Evolutionary conservation across 768 basidiomycete genomes (phyloP), one percentile per base, ranked within the genome.

Genomic region (Russula griseocarnosa): DNA sequence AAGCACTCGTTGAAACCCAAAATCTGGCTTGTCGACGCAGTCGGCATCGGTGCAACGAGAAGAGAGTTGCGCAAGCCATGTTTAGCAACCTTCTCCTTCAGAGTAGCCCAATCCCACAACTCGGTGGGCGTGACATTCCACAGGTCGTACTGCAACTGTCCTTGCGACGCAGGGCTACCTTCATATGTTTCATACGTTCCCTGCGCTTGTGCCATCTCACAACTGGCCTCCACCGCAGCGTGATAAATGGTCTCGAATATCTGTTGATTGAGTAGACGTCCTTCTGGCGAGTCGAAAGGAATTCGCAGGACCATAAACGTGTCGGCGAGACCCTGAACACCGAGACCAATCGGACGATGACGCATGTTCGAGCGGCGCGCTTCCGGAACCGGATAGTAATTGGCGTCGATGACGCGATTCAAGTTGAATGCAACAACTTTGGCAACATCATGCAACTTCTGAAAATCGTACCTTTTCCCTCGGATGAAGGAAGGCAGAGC

Each of bases 171-270:
- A n/a, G 97, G 96, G 60, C 91, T 93, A 32, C 96, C 97, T 67
- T 83, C 80, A 79, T 86, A 98, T 1, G 91, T 88, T 77, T 93
- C 87, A 73, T 98, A 99, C 3, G 89, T 81, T 26, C 92, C 94
- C 22, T 88, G 85, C 60, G 70, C 77, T 73, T 79, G 83, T 24
- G 96, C 94, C 62, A 98, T 76, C 76, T 98, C 97, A 63, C 82
- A 85, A 67, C 92, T 94, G 5, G 92, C 87, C 76, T 98, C 96
- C 28, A 94, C 83, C 1, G 92, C 91, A 61, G 83, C 96, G 69
- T 99, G 94, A 74, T 98, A 99, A 73, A 99, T 98, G 16, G 97
- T 99, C 81, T 99, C 97, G 74, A 97, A 98, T 75, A 99, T 98
- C 76, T 96, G 86, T 67, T 88, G 81, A 79, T 99, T 98, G 69